Evolutionary conservation across 2,329 filamentous ascomycete species (phyloP).

Genomic region (Lecanicillium sp.): DNA sequence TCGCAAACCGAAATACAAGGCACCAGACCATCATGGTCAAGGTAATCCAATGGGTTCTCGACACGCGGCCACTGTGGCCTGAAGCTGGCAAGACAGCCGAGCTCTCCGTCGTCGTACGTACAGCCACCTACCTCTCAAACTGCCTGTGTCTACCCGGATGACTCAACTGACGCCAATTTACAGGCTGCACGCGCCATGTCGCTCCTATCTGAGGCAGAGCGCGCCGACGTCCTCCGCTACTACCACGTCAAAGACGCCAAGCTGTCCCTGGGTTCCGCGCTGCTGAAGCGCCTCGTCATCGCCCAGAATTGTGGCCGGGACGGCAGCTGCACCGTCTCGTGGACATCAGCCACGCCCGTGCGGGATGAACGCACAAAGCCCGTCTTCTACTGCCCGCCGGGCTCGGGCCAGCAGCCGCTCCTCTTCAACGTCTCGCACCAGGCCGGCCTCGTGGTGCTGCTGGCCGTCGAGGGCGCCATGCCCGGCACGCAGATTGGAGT

Average conservation of each 20-base stretch:
- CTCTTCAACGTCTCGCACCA: constrained; percentile 75
- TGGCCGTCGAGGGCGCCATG: constrained; percentile 38
- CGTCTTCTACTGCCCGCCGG: constrained; percentile 41
- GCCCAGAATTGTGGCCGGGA: constrained; percentile 18
- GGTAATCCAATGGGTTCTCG: constrained; percentile 54
- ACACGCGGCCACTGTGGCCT: constrained; percentile 53
- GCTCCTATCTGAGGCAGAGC: constrained; percentile 48
- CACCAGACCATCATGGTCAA: constrained; percentile 3
- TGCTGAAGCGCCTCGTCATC: constrained; percentile 67
- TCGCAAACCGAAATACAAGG: no score
- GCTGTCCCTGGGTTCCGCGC: constrained; percentile 63
- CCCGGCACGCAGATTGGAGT: constrained; percentile 50
- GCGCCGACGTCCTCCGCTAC: constrained; percentile 49
- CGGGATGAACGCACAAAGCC: constrained; percentile 50
- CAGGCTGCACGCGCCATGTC: constrained; percentile 48
- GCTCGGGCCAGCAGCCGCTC: constrained; percentile 35
- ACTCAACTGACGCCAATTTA: constrained; percentile 2
- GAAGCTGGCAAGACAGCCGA: constrained; percentile 39
- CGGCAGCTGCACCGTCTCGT: constrained; percentile 48
- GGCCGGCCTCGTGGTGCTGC: constrained; percentile 63
- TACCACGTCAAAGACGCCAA: constrained; percentile 65
- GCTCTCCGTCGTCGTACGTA: constrained; percentile 37
- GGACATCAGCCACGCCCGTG: constrained; percentile 49
- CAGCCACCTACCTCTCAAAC: background rate
- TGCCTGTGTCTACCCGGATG: background rate